Evolutionary conservation across 495 filamentous ascomycete species (phyloP).

Genomic region (Cercophora sp.): DNA sequence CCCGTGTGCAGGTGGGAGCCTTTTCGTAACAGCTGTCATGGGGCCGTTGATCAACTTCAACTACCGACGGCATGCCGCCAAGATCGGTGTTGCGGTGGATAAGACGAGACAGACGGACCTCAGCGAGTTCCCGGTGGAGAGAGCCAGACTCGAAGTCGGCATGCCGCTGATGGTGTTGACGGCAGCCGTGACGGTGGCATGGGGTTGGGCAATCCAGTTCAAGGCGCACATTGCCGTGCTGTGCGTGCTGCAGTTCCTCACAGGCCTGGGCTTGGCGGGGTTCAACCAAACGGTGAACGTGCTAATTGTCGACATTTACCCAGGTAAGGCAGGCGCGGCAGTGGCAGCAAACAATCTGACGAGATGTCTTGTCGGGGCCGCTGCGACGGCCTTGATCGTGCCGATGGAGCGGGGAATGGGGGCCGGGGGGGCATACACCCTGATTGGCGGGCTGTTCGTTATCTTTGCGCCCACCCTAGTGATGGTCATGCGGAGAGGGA

Average conservation of each 20-base stretch:
- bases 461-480: constrained; percentile 51
- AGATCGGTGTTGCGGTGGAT: constrained; percentile 40
- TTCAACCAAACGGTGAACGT: constrained; percentile 48
- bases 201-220: constrained; percentile 55
- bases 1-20: constrained; percentile 57
- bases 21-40: constrained; percentile 54
- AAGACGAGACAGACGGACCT: constrained; percentile 48
- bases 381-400: constrained; percentile 58
- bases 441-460: constrained; percentile 55
- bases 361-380: constrained; percentile 65
- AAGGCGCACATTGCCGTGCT: constrained; percentile 36
- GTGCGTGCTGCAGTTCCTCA: constrained; percentile 54
- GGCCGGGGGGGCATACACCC: constrained; percentile 65
- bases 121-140: constrained; percentile 59
- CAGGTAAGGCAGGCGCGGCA: constrained; percentile 56
- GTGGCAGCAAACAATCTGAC: constrained; percentile 70
- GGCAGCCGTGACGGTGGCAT: constrained; percentile 38
- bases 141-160: constrained; percentile 56
- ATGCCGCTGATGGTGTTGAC: constrained; percentile 45
- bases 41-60: constrained; percentile 48
- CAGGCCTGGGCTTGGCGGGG: constrained; percentile 46
- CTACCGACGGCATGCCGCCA: constrained; percentile 44
- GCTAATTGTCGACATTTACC: constrained; percentile 64
- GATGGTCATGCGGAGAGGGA: constrained; percentile 35
- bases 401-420: constrained; percentile 65